These are phyloP conservation scores for Austroboletus eburneus DNA, from an alignment of 768 basidiomycete genomes.

Conservation along the genomic window DNA sequence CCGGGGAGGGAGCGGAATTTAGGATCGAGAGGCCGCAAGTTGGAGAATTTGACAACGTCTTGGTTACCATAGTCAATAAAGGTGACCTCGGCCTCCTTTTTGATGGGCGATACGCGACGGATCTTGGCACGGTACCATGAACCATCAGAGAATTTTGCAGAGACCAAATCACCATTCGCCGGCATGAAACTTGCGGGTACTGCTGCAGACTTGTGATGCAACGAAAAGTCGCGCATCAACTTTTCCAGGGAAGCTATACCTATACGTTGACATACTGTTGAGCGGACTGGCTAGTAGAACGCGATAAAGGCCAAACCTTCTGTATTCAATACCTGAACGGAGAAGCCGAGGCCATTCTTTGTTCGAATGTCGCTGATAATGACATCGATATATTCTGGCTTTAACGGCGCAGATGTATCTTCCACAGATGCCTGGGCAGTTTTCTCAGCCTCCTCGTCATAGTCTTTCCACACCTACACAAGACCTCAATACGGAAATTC, in stretches of 20 bases:
- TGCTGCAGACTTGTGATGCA: constrained; percentile 71
- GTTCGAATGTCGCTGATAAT: constrained; percentile 86
- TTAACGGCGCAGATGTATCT: constrained; percentile 50
- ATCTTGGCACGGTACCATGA: constrained; percentile 96
- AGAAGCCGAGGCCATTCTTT: constrained; percentile 75
- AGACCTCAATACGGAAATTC: background rate
- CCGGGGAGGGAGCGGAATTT: constrained; percentile 88
- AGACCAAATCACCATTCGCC: constrained; percentile 83
- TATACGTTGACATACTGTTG: constrained; percentile 27
- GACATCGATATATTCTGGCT: constrained; percentile 86
- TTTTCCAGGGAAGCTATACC: constrained; percentile 90
- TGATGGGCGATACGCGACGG: constrained; percentile 76
- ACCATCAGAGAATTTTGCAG: constrained; percentile 91
- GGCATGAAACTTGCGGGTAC: constrained; percentile 71
- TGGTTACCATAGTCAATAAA: constrained; percentile 98
- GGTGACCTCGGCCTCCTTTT: constrained; percentile 91
- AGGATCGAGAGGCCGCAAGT: constrained; percentile 83
- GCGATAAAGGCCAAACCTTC: constrained; percentile 56
- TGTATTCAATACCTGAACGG: constrained; percentile 88
- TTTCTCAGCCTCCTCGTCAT: constrained; percentile 69
- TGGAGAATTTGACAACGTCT: constrained; percentile 77
- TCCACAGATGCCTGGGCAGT: constrained; percentile 45
- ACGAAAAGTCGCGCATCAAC: constrained; percentile 90
- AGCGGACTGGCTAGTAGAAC: background rate
- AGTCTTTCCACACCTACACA: constrained; percentile 79